Conservation (phyloP, 352 stramenopile genomes). For the Phytophthora podocarpi region DNA sequence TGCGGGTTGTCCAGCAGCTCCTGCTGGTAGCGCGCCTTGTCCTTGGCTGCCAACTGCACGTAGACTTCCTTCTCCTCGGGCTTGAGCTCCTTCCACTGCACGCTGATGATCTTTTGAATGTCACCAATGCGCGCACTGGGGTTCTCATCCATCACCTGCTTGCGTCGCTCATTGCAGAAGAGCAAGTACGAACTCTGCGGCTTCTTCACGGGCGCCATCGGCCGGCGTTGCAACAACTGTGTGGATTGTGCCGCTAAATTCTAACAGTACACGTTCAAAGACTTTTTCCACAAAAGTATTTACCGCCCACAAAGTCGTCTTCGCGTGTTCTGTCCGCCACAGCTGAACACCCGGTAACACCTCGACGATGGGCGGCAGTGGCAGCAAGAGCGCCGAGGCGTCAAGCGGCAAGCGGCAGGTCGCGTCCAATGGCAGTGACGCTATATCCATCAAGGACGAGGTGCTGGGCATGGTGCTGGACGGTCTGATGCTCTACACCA, state of each 20-base stretch:
- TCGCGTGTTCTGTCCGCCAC: constrained; percentile 7
- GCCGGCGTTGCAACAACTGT: too few species aligned
- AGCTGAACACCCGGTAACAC: constrained; percentile 22
- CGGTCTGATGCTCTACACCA: constrained; percentile 81
- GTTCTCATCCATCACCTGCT: constrained; percentile 67
- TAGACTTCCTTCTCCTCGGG: constrained; percentile 90
- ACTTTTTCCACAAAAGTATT: constrained; percentile 7
- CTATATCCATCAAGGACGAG: constrained; percentile 59
- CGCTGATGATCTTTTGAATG: constrained; percentile 91
- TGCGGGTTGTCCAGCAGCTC: constrained; percentile 75
- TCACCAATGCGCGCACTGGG: constrained; percentile 63
- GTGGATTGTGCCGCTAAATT: constrained; percentile 14
- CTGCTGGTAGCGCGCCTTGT: constrained; percentile 86
- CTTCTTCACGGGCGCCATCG: constrained; percentile 80
- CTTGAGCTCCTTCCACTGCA: constrained; percentile 88
- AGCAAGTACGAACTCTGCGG: constrained; percentile 86
- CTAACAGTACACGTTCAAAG: neutral
- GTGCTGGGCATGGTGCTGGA: constrained; percentile 78
- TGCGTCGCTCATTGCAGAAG: constrained; percentile 83
- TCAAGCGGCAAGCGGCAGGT: constrained; percentile 14
- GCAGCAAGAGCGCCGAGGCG: constrained; percentile 60
- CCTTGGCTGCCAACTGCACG: constrained; percentile 79
- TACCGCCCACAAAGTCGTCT: neutral
- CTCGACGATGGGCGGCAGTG: constrained; percentile 53
- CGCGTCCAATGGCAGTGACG: constrained; percentile 4